phyloP scores from a whole-genome alignment of 768 basidiomycete species.

The Termitomyces sp. region DNA sequence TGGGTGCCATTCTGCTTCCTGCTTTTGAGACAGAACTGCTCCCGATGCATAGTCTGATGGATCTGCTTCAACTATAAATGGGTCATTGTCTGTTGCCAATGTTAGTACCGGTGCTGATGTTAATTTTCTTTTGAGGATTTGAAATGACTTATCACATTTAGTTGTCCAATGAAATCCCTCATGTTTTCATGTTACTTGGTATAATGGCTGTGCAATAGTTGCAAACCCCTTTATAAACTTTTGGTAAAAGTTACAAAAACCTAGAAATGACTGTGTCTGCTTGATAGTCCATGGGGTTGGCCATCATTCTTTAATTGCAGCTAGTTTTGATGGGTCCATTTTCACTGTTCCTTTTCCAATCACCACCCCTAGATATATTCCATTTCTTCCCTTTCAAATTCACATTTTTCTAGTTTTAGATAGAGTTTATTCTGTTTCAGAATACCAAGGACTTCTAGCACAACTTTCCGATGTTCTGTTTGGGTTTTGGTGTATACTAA shows the following conservation, averaged over 20 bases:
- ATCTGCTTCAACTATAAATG: no score
- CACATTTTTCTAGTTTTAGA: slow-evolving; percentile 17
- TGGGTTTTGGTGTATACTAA: slow-evolving; percentile 25
- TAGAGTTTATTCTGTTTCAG: slow-evolving; percentile 9
- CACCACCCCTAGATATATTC: slow-evolving; percentile 20
- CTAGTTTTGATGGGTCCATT: no score
- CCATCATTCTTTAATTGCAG: slow-evolving; percentile 11
- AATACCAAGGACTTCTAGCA: background rate
- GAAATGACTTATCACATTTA: no score
- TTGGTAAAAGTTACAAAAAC: no score
- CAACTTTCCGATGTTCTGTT: slow-evolving; percentile 10
- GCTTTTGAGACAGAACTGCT: no score
- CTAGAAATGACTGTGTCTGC: background rate
- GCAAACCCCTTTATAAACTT: background rate
- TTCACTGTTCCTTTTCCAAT: no score
- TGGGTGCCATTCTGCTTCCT: no score
- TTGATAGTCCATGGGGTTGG: background rate
- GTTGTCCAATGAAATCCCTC: no score
- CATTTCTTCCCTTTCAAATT: slow-evolving; percentile 14
- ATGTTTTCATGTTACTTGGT: background rate
- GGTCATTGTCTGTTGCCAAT: no score
- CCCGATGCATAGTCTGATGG: no score
- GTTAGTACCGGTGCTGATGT: no score
- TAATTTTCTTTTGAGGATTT: no score
- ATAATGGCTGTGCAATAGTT: background rate